Evolutionary conservation across 2,329 filamentous ascomycete genomes (phyloP), one percentile per base, ranked within the genome.

Genomic region (Diaporthe ilicicola): DNA sequence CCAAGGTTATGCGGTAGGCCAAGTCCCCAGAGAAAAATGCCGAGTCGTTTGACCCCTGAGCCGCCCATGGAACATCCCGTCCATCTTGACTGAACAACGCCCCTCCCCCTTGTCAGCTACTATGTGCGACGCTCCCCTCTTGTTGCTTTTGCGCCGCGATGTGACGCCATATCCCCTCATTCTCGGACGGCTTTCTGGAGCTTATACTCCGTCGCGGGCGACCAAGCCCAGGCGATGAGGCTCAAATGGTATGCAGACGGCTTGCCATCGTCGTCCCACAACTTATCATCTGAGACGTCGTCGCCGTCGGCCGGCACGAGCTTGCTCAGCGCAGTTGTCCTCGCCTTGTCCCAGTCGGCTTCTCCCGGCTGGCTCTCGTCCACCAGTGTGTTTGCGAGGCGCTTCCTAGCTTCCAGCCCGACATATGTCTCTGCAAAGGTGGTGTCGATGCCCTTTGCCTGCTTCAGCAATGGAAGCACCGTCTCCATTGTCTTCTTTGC

Each of bases 171-270:
- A 19, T n/a, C 53, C 22, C 66, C 32, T 68, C 66, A 68, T 12
- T 50, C 54, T 15, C 29, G 27, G n/a, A 68, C 27, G 4, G 66
- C 37, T 55, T 72, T 72, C 22, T 71, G 64, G 39, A 72, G 68
- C 46, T 71, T 72, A 54, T 72, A 72, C 56, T 72, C 71, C n/a
- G 68, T 68, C 69, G 56, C 17, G 8, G 71, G 71, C 7, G 71
- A 59, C 71, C 71, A 72, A 9, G 71, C 71, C 71, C 71, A 72
- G 8, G 71, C 69, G 27, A 72, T 53, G 56, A 72, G 71, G 42
- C 62, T 64, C 68, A 72, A 46, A 19, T 72, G 71, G 46, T 59
- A 67, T 19, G 44, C n/a, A 17, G 71, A 65, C 24, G 56, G 68
- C 55, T 55, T 46, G 1, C 71, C 71, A 19, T 70, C 69, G 32